These are phyloP conservation scores for Hypoxylon fuscum DNA, from an alignment of 495 filamentous ascomycete genomes.

Conservation along the genomic window DNA sequence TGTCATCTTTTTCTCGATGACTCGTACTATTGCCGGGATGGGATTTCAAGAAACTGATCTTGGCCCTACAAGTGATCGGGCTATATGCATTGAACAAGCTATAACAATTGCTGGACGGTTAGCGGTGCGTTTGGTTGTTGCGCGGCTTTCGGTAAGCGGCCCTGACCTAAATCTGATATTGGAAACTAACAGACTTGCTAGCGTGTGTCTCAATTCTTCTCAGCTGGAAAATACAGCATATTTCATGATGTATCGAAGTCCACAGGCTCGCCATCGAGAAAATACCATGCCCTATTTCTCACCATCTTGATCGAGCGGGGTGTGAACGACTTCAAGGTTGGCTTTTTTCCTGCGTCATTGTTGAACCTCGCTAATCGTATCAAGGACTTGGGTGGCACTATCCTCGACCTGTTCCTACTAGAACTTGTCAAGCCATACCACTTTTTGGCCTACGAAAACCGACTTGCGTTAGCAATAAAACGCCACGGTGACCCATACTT, in stretches of 20 bases:
- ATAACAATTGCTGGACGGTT: constrained; percentile 49
- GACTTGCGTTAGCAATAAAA: constrained; percentile 50
- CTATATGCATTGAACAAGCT: constrained; percentile 49
- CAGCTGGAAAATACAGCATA: constrained; percentile 48
- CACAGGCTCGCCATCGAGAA: constrained; percentile 40
- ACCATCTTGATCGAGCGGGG: constrained; percentile 49
- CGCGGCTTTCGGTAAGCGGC: constrained; percentile 46
- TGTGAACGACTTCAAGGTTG: constrained; percentile 49
- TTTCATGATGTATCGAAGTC: constrained; percentile 48
- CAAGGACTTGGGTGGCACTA: constrained; percentile 45
- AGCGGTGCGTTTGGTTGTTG: constrained; percentile 52
- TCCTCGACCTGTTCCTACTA: constrained; percentile 50
- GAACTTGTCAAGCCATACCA: constrained; percentile 51
- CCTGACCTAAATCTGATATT: not conserved
- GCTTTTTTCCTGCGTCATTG: not conserved
- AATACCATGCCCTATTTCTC: constrained; percentile 53
- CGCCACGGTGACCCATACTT: constrained; percentile 46
- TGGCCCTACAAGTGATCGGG: constrained; percentile 41
- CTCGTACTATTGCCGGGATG: constrained; percentile 44
- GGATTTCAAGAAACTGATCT: constrained; percentile 17
- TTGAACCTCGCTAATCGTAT: constrained; percentile 17
- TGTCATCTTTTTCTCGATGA: constrained; percentile 53
- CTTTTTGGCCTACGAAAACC: constrained; percentile 53
- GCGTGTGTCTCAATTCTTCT: constrained; percentile 52
- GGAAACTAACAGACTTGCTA: constrained; percentile 31